A percentile compares a stretch with the other conserved stretches of the same genome.
Conservation (phyloP, 23 red algal genomes). For the Chondrus crispus region DNA sequence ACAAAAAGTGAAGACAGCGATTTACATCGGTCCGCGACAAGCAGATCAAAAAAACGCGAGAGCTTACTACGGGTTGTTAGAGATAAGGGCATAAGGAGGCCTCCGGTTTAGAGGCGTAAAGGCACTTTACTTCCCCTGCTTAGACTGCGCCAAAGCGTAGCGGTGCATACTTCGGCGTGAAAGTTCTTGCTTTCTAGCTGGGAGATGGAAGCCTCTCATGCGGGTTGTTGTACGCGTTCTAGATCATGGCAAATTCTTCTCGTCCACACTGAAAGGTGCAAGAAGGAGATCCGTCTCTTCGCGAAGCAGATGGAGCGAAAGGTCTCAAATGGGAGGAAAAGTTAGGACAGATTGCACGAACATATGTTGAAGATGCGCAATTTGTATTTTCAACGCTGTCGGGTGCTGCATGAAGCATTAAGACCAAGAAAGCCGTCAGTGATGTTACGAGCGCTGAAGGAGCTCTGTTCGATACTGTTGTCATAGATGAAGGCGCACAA, state of each 20-base stretch:
- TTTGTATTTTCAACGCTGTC: conserved; percentile 90
- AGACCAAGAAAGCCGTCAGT: conserved; percentile 22
- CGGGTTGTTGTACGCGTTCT: too few relatives aligned
- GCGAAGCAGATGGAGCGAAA: conserved; percentile 22
- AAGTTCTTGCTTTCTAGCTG: too few relatives aligned
- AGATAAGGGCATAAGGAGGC: conserved; percentile 7
- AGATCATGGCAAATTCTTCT: too few relatives aligned
- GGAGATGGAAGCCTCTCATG: too few relatives aligned
- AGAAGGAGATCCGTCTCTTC: too few relatives aligned
- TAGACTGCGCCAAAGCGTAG: too few relatives aligned
- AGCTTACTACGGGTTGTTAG: background rate
- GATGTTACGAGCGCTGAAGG: conserved; percentile 14
- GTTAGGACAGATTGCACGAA: conserved; percentile 58
- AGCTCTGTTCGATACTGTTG: conserved; percentile 72
- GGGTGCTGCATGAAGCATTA: conserved; percentile 66
- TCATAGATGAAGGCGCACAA: conserved; percentile 91
- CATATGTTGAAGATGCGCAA: conserved; percentile 78
- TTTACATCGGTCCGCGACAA: background rate
- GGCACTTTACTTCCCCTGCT: too few relatives aligned
- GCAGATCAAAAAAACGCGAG: background rate
- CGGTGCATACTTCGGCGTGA: too few relatives aligned
- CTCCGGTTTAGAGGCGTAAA: too few relatives aligned
- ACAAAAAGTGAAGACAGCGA: background rate
- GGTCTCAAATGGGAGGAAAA: conserved; percentile 49
- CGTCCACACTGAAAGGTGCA: too few relatives aligned